A percentile compares a stretch with the other conserved stretches of the same genome.
These are phyloP conservation scores for Lentinula lateritia DNA, from an alignment of 768 basidiomycete species.

Conservation along the genomic window DNA sequence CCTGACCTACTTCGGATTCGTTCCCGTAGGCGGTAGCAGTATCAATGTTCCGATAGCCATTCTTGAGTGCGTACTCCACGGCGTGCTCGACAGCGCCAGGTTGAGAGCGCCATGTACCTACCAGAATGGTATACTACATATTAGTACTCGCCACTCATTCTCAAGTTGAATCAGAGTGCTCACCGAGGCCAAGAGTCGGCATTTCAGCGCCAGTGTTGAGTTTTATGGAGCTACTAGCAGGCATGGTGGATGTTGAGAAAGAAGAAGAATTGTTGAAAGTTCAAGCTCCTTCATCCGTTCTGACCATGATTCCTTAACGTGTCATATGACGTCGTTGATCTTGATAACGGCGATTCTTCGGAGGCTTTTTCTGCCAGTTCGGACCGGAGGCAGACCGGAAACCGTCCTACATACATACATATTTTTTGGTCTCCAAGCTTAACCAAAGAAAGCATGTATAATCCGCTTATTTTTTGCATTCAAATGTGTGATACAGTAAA, in stretches of 20 bases:
- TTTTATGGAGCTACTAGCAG: conserved; percentile 41
- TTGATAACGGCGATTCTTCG: no score
- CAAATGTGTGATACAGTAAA: no score
- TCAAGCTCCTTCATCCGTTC: no score
- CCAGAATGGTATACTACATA: neutral
- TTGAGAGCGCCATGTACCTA: conserved; percentile 75
- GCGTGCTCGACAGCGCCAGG: conserved; percentile 70
- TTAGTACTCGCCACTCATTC: neutral
- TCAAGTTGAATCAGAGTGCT: conserved; percentile 9
- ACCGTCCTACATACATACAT: no score
- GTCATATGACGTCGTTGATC: no score
- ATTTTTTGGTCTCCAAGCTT: no score
- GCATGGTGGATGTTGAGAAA: conserved; percentile 30
- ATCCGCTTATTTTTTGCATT: no score
- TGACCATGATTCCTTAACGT: no score
- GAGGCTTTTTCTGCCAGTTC: no score
- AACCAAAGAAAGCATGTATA: no score
- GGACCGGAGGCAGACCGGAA: no score
- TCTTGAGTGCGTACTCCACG: conserved; percentile 66
- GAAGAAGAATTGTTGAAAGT: no score
- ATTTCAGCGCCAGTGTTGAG: conserved; percentile 78
- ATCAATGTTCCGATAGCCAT: conserved; percentile 72
- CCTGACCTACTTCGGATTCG: conserved; percentile 77
- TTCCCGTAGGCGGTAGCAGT: conserved; percentile 69
- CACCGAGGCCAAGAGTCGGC: conserved; percentile 68